These are phyloP conservation scores for Fusarium luffae DNA, from an alignment of 2,329 filamentous ascomycete genomes.

Conservation along the genomic window DNA sequence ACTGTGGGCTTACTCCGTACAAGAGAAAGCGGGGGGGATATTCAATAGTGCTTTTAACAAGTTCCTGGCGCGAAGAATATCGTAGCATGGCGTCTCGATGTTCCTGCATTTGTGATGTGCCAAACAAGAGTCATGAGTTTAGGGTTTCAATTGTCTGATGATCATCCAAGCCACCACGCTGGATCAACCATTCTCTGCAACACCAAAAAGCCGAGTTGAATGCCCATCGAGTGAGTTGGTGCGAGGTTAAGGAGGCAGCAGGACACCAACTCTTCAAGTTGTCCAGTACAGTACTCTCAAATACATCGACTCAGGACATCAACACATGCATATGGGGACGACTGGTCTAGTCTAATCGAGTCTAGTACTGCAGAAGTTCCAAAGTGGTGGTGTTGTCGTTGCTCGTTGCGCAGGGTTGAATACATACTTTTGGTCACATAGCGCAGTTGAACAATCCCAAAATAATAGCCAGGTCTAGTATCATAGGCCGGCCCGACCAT, in stretches of 20 bases:
- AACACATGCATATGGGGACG: slow-evolving; percentile 24
- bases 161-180: slow-evolving; percentile 22
- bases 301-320: slow-evolving; percentile 6
- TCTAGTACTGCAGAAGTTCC: slow-evolving; percentile 13
- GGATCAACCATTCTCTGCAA: slow-evolving; percentile 16
- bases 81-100: slow-evolving; percentile 23
- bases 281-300: slow-evolving; percentile 10
- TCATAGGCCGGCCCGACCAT: slow-evolving; percentile 41
- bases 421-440: slow-evolving; percentile 31
- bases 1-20: neutral
- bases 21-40: slow-evolving; percentile 10
- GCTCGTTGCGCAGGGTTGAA: slow-evolving; percentile 35
- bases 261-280: slow-evolving; percentile 25
- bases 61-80: neutral
- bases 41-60: neutral
- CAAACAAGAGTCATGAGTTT: slow-evolving; percentile 24
- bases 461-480: slow-evolving; percentile 35
- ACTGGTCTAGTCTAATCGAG: slow-evolving; percentile 30
- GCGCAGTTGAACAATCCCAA: slow-evolving; percentile 25
- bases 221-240: slow-evolving; percentile 5
- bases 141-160: slow-evolving; percentile 29
- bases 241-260: slow-evolving; percentile 16
- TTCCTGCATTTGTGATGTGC: slow-evolving; percentile 38
- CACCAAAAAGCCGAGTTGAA: slow-evolving; percentile 6
- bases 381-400: slow-evolving; percentile 22